Base-by-base conservation (phyloP, 768 basidiomycete species). In the Tulasnella sp. region DNA sequence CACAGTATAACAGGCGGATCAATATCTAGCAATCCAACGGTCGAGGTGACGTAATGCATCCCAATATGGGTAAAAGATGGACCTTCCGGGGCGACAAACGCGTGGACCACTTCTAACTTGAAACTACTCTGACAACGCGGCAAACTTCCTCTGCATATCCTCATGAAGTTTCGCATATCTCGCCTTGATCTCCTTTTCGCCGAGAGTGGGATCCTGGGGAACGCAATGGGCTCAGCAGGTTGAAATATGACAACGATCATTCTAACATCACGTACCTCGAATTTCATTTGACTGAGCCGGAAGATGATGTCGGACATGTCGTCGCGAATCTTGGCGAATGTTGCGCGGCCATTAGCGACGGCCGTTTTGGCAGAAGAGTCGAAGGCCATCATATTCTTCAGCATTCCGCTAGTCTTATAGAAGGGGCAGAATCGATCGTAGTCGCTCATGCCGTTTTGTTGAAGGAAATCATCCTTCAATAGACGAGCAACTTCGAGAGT, bases 201-300 rank as follows among this genome's bases (percentile, higher is more conserved):
- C 95, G 87, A 96, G 92, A 10, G 95, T 94, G 24, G 98, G 98
- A 34, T 93, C 94, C 94, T 97, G 83, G 73, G 27, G 82, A 76
- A 73, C 44, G 36, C 48, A 62, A 46, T 83, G 40, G 42, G n/a
- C 27, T 46, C 7, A 77, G 36, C 12, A 42, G 56, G 36, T 18
- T 38, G 68, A 38, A 38, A 38, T 24, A 39, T 75, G 72, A 71
- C 73, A 10, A 73, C 40, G n/a, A 27, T 34, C 62, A 82, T 58
- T 18, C 46, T 72, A 74, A 9, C 58, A n/a, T 44, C 16, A 82
- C 90, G 74, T 83, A 95, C 96, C 92, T 98, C 96, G 84, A 98
- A 98, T 85, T 98, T 99, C 96, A 97, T 97, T 86, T 99, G 97
- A 71, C 96, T 97, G n/a, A 99, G 91, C 85, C 96, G 95, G 88